These are phyloP conservation scores for Vaccinium corymbosum DNA, from an alignment of 148 eudicot genomes.

Conservation along the genomic window DNA sequence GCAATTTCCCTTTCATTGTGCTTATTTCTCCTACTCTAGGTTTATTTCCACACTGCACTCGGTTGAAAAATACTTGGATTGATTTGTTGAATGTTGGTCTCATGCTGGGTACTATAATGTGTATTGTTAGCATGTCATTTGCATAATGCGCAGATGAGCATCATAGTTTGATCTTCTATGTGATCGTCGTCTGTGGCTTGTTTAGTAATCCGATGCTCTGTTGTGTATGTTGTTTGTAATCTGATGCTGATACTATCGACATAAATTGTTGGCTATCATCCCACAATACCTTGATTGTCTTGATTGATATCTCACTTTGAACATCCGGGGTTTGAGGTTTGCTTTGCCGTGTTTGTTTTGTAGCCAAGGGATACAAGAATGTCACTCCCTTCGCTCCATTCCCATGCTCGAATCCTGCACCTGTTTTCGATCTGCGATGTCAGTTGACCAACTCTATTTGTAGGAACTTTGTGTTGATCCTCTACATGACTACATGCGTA, in stretches of 20 bases:
- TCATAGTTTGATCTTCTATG: background rate
- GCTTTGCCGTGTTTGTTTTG: too few relatives aligned
- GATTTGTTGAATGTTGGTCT: background rate
- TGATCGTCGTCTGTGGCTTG: background rate
- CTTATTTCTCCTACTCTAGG: background rate
- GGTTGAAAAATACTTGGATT: background rate
- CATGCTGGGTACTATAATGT: background rate
- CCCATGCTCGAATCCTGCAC: too few relatives aligned
- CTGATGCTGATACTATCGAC: background rate
- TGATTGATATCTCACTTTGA: too few relatives aligned
- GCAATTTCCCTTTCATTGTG: background rate
- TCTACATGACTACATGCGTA: too few relatives aligned
- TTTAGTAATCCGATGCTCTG: background rate
- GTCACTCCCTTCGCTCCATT: too few relatives aligned
- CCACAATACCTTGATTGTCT: too few relatives aligned
- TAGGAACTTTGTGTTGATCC: too few relatives aligned
- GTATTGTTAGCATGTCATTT: background rate
- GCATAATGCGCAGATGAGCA: background rate
- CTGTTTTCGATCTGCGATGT: too few relatives aligned
- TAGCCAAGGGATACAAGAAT: too few relatives aligned
- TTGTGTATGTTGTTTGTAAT: background rate
- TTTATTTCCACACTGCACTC: background rate
- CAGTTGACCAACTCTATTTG: too few relatives aligned
- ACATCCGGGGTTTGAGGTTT: too few relatives aligned
- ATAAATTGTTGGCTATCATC: too few relatives aligned